Conservation (phyloP, 2,329 filamentous ascomycete species). For the Drechslerella stenobrocha region DNA sequence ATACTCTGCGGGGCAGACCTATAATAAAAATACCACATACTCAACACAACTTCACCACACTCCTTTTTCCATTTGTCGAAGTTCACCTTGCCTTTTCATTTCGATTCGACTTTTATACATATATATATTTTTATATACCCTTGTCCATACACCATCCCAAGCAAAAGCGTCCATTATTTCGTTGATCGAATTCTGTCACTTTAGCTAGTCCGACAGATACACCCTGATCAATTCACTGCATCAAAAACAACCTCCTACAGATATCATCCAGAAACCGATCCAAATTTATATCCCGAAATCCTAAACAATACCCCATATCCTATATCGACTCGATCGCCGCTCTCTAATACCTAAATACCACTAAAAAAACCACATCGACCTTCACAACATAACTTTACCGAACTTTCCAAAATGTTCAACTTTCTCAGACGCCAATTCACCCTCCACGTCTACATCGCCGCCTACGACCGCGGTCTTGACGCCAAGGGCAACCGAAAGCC, state of each 20-base stretch:
- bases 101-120: background rate
- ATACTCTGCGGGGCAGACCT: constrained; percentile 37
- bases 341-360: too few relatives aligned
- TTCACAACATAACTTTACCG: background rate
- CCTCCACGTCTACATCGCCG: constrained; percentile 43
- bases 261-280: constrained; percentile 7
- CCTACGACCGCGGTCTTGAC: constrained; percentile 43
- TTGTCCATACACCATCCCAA: too few relatives aligned
- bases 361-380: background rate
- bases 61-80: constrained; percentile 8
- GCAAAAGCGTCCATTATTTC: constrained; percentile 7
- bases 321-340: background rate
- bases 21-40: constrained; percentile 39
- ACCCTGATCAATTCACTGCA: background rate
- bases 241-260: background rate
- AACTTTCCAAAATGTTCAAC: constrained; percentile 34
- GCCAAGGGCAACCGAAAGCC: constrained; percentile 37
- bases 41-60: constrained; percentile 24
- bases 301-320: background rate
- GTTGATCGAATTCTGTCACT: constrained; percentile 43
- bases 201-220: constrained; percentile 47
- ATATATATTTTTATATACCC: too few relatives aligned
- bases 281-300: background rate
- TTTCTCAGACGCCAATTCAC: constrained; percentile 32
- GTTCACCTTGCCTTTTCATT: background rate